Evolutionary conservation across 371 early-diverging fungal species (phyloP).

Genomic region (Apophysomyces variabilis): DNA sequence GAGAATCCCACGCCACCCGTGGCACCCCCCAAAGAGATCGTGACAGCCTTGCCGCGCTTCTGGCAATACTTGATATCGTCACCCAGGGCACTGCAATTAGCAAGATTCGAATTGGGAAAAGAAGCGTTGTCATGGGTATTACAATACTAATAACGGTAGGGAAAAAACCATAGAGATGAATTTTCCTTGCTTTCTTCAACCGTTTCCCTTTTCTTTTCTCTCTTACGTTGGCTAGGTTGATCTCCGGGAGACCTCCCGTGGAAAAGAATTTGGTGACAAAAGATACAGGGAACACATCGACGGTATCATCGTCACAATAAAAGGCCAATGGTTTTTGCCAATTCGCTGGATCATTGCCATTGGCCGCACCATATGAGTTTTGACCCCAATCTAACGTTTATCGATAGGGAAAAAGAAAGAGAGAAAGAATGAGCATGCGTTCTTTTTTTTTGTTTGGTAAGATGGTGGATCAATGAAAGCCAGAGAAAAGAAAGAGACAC

Average conservation of each 20-base stretch:
- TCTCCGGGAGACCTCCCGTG: constrained; percentile 45
- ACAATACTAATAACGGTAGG: constrained; percentile 29
- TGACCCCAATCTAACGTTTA: constrained; percentile 52
- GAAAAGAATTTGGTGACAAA: constrained; percentile 70
- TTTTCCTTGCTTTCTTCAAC: too few relatives aligned
- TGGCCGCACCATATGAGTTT: constrained; percentile 55
- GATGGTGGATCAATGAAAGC: too few relatives aligned
- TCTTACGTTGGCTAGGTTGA: constrained; percentile 67
- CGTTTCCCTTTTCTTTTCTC: background rate
- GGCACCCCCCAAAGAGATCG: constrained; percentile 65
- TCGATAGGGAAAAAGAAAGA: background rate
- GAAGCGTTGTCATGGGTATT: constrained; percentile 49
- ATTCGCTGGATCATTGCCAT: constrained; percentile 27
- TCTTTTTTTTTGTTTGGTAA: too few relatives aligned
- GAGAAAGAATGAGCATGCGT: background rate
- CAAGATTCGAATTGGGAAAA: constrained; percentile 53
- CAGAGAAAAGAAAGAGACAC: too few relatives aligned
- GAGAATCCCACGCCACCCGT: constrained; percentile 56
- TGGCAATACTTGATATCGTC: constrained; percentile 63
- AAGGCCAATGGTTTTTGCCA: constrained; percentile 58
- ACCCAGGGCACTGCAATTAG: constrained; percentile 56
- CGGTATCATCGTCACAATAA: constrained; percentile 66
- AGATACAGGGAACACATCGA: constrained; percentile 67
- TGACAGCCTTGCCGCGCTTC: constrained; percentile 54
- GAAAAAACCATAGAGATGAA: background rate